Percentiles rank a stretch among this genome's conserved stretches.
Evolutionary conservation across 441 rosid species (phyloP).

Genomic region (Adansonia gregorii): DNA sequence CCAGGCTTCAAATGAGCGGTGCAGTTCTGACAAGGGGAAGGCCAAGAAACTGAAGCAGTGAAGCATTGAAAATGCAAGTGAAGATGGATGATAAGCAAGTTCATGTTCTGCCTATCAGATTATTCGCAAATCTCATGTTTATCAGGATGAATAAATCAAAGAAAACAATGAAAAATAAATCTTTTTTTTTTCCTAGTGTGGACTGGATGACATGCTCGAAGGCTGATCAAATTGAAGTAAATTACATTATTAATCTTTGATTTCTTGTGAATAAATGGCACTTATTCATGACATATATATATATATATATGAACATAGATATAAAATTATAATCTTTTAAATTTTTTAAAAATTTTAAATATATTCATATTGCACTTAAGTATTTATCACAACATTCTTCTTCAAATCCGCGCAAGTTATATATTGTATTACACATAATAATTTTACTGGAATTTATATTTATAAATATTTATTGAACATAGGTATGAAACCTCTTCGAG

Average conservation of each 20-base stretch:
- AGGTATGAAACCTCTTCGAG: constrained; percentile 71
- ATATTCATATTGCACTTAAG: no score
- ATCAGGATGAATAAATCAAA: background rate
- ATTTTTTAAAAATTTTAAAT: no score
- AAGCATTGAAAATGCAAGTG: background rate
- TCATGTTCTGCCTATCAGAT: background rate
- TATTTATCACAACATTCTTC: no score
- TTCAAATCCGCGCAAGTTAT: no score
- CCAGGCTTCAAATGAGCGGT: background rate
- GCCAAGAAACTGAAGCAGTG: constrained; percentile 7
- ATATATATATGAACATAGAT: no score
- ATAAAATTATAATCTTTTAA: no score
- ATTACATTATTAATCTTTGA: background rate
- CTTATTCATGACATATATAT: no score
- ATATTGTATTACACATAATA: no score
- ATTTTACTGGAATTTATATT: no score
- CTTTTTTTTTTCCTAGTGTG: background rate
- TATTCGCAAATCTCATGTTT: background rate
- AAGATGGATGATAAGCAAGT: background rate
- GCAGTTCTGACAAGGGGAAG: background rate
- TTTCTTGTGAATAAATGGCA: background rate
- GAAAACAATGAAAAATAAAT: background rate
- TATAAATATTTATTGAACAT: no score
- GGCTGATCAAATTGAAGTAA: constrained; percentile 8
- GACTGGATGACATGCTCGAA: background rate